phyloP scores from a whole-genome alignment of 2,329 filamentous ascomycete genomes.

The Colletotrichum magnum region DNA sequence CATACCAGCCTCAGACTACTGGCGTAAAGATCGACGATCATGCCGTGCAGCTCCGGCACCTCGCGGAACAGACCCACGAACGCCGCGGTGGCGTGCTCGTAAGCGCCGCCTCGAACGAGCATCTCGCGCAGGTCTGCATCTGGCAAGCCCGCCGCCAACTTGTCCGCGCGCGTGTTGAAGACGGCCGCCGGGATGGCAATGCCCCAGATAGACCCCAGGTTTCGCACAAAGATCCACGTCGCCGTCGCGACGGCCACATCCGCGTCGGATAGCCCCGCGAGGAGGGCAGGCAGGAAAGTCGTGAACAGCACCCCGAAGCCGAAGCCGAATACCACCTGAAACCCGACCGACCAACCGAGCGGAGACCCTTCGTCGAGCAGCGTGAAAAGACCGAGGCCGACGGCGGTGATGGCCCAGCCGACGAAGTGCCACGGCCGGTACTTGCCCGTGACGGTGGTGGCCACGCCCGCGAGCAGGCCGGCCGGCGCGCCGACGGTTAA shows the following conservation, averaged over 20 bases:
- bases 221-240: conserved; percentile 54
- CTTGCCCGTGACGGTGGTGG: not conserved
- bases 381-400: not conserved
- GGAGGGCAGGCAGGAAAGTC: conserved; percentile 52
- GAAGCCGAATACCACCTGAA: conserved; percentile 48
- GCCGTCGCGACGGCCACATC: conserved; percentile 48
- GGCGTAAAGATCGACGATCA: not conserved
- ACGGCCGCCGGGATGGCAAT: conserved; percentile 53
- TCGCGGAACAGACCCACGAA: not conserved
- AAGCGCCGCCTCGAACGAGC: not conserved
- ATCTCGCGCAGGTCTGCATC: not conserved
- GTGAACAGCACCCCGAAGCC: conserved; percentile 49
- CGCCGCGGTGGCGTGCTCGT: not conserved
- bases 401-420: not conserved
- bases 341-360: conserved; percentile 44
- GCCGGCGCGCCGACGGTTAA: not conserved
- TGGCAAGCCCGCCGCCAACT: not conserved
- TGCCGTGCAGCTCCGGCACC: not conserved
- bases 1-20: not conserved
- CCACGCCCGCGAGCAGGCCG: not conserved
- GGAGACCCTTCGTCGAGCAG: conserved; percentile 1
- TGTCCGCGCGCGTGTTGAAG: conserved; percentile 44
- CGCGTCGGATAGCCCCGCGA: conserved; percentile 46
- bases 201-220: conserved; percentile 57
- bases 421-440: not conserved